Conservation (phyloP, 2,329 filamentous ascomycete species). For the Domatiomyces globalis region DNA sequence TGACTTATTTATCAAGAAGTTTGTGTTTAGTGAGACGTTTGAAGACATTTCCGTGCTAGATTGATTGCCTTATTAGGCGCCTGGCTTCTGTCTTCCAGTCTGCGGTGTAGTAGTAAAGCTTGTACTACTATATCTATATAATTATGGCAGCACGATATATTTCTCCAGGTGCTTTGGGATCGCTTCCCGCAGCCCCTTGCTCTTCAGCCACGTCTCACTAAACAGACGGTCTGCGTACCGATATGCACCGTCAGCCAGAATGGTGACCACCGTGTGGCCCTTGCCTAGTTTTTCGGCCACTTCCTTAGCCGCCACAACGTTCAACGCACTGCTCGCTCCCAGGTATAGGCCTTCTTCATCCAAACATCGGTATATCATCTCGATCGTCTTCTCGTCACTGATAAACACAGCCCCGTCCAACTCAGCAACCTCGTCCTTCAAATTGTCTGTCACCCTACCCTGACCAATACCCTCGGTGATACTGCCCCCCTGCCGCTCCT, state of each 20-base stretch:
- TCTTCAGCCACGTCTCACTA: slow-evolving; percentile 74
- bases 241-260: slow-evolving; percentile 94
- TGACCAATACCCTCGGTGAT: slow-evolving; percentile 98
- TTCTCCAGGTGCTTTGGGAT: slow-evolving; percentile 77
- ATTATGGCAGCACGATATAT: slow-evolving; percentile 71
- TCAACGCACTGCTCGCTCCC: slow-evolving; percentile 82
- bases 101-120: neutral
- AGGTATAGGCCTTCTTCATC: slow-evolving; percentile 94
- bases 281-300: slow-evolving; percentile 79
- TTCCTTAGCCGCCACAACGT: slow-evolving; percentile 90
- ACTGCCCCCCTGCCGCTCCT: slow-evolving; percentile 67
- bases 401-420: slow-evolving; percentile 76
- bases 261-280: slow-evolving; percentile 81
- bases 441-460: slow-evolving; percentile 89
- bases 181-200: slow-evolving; percentile 67
- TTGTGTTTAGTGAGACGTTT: too few species aligned
- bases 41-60: too few species aligned
- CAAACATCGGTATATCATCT: slow-evolving; percentile 92
- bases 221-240: slow-evolving; percentile 90
- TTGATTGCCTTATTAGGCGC: too few species aligned
- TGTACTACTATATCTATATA: neutral
- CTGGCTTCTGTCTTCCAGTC: too few species aligned
- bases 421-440: slow-evolving; percentile 68
- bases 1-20: too few species aligned
- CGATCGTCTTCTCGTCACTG: slow-evolving; percentile 83